These are phyloP conservation scores for Colletotrichum trifolii DNA, from an alignment of 2,329 filamentous ascomycete species.

Conservation along the genomic window DNA sequence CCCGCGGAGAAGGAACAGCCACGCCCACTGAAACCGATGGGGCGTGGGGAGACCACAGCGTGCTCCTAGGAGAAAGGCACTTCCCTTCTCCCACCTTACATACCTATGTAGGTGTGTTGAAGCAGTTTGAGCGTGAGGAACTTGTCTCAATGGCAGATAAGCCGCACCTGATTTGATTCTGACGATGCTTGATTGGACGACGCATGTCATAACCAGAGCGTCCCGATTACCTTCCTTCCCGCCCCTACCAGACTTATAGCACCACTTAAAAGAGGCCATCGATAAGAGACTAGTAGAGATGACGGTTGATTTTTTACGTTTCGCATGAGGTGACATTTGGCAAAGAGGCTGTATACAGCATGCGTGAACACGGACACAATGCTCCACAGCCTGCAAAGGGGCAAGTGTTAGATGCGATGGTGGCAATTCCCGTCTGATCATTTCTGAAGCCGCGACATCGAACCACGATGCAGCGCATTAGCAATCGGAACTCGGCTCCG, in stretches of 20 bases:
- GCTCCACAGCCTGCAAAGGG: not conserved
- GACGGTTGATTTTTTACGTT: too few relatives aligned
- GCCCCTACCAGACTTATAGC: too few relatives aligned
- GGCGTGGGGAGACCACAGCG: conserved; percentile 18
- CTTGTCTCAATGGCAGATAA: conserved; percentile 14
- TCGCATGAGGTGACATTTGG: too few relatives aligned
- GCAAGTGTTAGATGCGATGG: not conserved
- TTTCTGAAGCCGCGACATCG: conserved; percentile 16
- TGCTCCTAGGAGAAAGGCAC: conserved; percentile 29
- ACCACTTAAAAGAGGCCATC: too few relatives aligned
- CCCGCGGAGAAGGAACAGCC: conserved; percentile 30
- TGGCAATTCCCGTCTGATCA: conserved; percentile 18
- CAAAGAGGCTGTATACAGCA: too few relatives aligned
- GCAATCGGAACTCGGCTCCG: conserved; percentile 11
- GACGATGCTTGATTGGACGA: conserved; percentile 15
- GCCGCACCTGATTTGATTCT: conserved; percentile 20
- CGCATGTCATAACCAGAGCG: not conserved
- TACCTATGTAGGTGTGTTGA: not conserved
- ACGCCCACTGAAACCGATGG: conserved; percentile 7
- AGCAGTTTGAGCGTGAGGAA: not conserved
- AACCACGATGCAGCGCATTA: conserved; percentile 9
- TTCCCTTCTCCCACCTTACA: not conserved
- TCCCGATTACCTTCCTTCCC: not conserved
- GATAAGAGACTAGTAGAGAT: too few relatives aligned
- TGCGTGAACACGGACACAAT: not conserved